Evolutionary conservation across 2,329 filamentous ascomycete genomes (phyloP), one percentile per base, ranked within the genome.

Genomic region (Microcyclospora tardicrescens): DNA sequence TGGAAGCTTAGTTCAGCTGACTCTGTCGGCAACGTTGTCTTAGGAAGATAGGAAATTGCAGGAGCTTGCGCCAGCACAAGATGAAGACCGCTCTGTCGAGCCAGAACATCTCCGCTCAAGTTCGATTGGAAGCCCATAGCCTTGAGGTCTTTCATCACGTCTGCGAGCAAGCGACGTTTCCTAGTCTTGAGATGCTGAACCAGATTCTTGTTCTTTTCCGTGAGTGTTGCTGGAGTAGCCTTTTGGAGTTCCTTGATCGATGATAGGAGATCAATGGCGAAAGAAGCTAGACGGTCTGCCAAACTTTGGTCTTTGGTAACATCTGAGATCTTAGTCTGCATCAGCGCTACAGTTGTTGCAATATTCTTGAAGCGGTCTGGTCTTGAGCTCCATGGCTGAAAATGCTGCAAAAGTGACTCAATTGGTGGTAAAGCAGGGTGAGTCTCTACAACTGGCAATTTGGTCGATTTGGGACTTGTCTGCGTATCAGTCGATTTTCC

Each of bases 121-220:
- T 94, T 95, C 37, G 79, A 77, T 51, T 80, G 81, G 51, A 98
- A 75, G 3, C 91, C 91, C 89, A 98, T 96, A 41, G 80, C 75
- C 28, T 85, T 77, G 19, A 95, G 66, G 15, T 79, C 75, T 53
- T 84, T 87, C 46, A 98, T 65, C 0, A 83, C 87, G 50, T 96
- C 89, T 1, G 85, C 83, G 51, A 93, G 91, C 11, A 96, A 72
- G 50, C 86, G 87, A 33, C 85, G 77, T 63, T 98, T 98, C 51
- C 84, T 75, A 2, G 77, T 78, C 66, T 95, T 96, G 49, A 96
- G 75, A 58, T 95, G 84, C 60, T 93, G 87, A 43, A 95, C 76
- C 12, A 73, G 60, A 10, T 79, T 73, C 56, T 87, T 89, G 59
- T 91, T 95, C 33, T 94, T 87, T 16, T 94, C 84, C 0, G 75